These are phyloP conservation scores for Thinopyrum elongatum DNA, from an alignment of 176 grass and related monocot species.

Conservation along the genomic window DNA sequence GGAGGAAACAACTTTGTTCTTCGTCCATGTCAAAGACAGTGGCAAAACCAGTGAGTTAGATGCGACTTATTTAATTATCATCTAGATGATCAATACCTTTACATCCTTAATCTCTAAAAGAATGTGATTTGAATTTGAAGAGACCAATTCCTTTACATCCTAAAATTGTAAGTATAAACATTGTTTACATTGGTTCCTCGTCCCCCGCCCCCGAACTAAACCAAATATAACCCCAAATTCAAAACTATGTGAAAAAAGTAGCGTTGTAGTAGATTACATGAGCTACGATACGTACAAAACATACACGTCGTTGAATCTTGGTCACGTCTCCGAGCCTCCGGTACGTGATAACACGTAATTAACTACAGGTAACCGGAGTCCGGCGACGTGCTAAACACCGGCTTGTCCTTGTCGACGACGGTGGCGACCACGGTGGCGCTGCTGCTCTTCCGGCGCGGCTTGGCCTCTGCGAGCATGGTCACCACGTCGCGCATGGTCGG, in stretches of 20 bases:
- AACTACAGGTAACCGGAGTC: constrained; percentile 60
- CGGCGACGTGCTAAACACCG: constrained; percentile 82
- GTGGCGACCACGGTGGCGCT: constrained; percentile 51
- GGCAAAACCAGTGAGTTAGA: too few relatives aligned
- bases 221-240: constrained; percentile 1
- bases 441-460: constrained; percentile 88
- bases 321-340: constrained; percentile 13
- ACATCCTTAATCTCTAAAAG: too few relatives aligned
- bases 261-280: background rate
- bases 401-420: constrained; percentile 78
- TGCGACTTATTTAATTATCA: too few relatives aligned
- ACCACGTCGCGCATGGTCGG: constrained; percentile 91
- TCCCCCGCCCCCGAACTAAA: constrained; percentile 11
- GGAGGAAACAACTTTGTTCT: too few relatives aligned
- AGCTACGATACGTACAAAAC: constrained; percentile 36
- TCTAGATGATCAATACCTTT: too few relatives aligned
- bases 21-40: too few relatives aligned
- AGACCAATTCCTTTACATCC: constrained; percentile 30
- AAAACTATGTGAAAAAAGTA: constrained; percentile 33
- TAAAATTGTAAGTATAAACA: constrained; percentile 47
- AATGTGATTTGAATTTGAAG: constrained; percentile 1
- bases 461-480: constrained; percentile 90
- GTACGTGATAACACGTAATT: background rate
- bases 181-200: constrained; percentile 32
- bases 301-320: background rate